These are phyloP conservation scores for Marchantia polymorpha DNA, from an alignment of 225 moss, liverwort and hornwort genomes.

Conservation along the genomic window DNA sequence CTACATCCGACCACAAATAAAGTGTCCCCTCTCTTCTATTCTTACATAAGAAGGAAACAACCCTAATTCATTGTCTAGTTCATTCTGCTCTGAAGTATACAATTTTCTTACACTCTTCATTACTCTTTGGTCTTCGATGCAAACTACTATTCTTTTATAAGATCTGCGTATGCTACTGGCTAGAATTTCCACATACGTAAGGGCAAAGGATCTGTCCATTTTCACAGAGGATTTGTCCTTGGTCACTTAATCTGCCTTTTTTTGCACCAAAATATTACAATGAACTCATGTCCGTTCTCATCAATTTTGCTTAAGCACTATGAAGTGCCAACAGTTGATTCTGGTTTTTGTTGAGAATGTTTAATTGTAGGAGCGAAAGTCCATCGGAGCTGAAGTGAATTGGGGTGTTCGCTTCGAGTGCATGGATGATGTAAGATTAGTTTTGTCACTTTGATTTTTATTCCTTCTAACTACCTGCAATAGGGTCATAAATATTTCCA, in stretches of 20 bases:
- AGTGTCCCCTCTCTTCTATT: no score
- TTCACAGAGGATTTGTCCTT: no score
- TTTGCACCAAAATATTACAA: not conserved
- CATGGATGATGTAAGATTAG: slow-evolving; percentile 70
- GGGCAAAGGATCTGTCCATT: no score
- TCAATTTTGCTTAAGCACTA: not conserved
- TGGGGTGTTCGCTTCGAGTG: slow-evolving; percentile 94
- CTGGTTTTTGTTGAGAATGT: not conserved
- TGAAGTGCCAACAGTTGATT: not conserved
- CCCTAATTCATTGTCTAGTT: no score
- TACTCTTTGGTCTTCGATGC: no score
- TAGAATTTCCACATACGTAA: no score
- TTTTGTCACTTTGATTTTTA: not conserved
- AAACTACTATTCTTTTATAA: no score
- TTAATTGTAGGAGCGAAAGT: slow-evolving; percentile 82
- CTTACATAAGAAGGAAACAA: no score
- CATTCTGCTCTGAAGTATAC: no score
- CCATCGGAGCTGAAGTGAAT: slow-evolving; percentile 99
- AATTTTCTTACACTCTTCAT: no score
- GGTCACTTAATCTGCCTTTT: not conserved
- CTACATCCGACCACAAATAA: no score
- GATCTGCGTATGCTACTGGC: no score
- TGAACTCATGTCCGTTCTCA: not conserved
- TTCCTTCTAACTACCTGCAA: not conserved
- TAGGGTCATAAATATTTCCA: not conserved